Evolutionary conservation across 192 early-diverging fungal species (phyloP).

Genomic region (Umbelopsis vinacea): DNA sequence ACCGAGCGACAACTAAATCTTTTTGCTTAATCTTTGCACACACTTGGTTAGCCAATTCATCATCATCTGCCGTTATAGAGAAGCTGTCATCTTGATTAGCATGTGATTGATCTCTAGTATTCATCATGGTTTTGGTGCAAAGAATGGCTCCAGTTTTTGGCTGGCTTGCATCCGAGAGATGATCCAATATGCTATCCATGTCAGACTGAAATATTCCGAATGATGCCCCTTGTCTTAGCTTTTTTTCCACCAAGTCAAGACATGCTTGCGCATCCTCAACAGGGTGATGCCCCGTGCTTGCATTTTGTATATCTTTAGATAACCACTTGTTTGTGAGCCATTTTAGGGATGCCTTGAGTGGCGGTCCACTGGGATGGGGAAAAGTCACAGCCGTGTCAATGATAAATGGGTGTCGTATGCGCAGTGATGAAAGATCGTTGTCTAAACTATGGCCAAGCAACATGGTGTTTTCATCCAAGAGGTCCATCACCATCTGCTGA

Average conservation of each 20-base stretch:
- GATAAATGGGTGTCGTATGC: slow-evolving; percentile 58
- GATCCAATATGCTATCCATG: not conserved
- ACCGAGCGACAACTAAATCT: not conserved
- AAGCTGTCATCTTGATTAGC: not conserved
- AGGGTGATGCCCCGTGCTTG: slow-evolving; percentile 64
- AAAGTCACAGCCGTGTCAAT: slow-evolving; percentile 69
- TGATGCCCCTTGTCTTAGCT: slow-evolving; percentile 42
- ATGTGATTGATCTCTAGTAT: not conserved
- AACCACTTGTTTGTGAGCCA: slow-evolving; percentile 57
- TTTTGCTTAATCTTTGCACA: not conserved
- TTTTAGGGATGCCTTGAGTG: slow-evolving; percentile 56
- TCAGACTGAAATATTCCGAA: slow-evolving; percentile 38
- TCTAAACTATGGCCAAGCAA: slow-evolving; percentile 62
- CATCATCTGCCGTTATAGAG: not conserved
- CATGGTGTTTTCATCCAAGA: slow-evolving; percentile 49
- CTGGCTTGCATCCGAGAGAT: not conserved
- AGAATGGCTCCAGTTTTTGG: not conserved
- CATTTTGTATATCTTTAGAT: slow-evolving; percentile 55
- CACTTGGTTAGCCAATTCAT: not conserved
- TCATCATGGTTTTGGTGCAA: not conserved
- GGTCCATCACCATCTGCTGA: slow-evolving; percentile 42
- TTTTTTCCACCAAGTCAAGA: slow-evolving; percentile 63
- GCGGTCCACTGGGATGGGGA: slow-evolving; percentile 55
- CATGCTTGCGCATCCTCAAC: slow-evolving; percentile 69
- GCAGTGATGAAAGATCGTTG: slow-evolving; percentile 67